Percentiles rank a stretch among this genome's conserved stretches.
phyloP scores from a whole-genome alignment of 2,329 filamentous ascomycete genomes.

The Raffaelea deltoideospora region DNA sequence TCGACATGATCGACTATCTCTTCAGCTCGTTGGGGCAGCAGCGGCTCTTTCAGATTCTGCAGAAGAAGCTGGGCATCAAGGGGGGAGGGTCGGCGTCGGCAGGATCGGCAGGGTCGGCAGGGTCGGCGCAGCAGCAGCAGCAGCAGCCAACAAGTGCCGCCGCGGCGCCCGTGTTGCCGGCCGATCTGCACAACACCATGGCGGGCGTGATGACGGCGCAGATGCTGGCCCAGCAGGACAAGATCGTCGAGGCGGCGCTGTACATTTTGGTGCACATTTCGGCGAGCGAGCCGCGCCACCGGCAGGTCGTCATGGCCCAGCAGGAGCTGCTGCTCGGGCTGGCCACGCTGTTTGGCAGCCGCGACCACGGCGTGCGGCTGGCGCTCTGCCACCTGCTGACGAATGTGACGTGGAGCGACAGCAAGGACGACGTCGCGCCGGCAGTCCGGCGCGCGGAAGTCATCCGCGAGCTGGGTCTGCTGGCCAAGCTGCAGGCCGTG shows the following conservation, averaged over 20 bases:
- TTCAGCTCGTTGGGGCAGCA: constrained; percentile 63
- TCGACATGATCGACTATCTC: constrained; percentile 72
- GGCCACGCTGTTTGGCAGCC: constrained; percentile 57
- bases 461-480: constrained; percentile 57
- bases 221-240: constrained; percentile 41
- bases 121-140: neutral
- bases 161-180: neutral
- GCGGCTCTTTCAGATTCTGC: constrained; percentile 65
- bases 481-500: constrained; percentile 47
- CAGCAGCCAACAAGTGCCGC: neutral
- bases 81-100: constrained; percentile 16
- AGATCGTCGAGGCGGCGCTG: constrained; percentile 64
- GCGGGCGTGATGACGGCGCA: constrained; percentile 10
- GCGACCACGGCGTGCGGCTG: constrained; percentile 57
- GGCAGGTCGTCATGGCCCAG: constrained; percentile 63
- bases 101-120: constrained; percentile 36
- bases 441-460: constrained; percentile 53
- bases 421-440: constrained; percentile 47
- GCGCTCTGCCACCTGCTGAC: constrained; percentile 72
- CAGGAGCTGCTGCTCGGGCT: constrained; percentile 60
- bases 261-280: constrained; percentile 81
- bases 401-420: constrained; percentile 75
- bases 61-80: constrained; percentile 57
- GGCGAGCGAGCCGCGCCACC: constrained; percentile 63
- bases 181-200: too few species aligned